These are phyloP conservation scores for Thielaviopsis musarum DNA, from an alignment of 2,329 filamentous ascomycete genomes.

Conservation along the genomic window DNA sequence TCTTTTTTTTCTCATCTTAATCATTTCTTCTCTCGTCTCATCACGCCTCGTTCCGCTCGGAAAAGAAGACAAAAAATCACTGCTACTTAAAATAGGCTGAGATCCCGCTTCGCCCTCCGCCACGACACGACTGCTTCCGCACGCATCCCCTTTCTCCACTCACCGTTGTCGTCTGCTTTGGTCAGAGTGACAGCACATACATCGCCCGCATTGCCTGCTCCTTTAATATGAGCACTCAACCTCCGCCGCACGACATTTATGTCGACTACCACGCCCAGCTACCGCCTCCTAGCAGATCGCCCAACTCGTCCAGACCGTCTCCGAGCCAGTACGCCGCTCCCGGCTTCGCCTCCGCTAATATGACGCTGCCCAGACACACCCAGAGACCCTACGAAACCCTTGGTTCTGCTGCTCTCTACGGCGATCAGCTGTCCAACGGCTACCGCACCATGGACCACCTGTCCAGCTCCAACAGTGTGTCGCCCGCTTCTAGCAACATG, in stretches of 20 bases:
- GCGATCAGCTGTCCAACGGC: constrained; percentile 44
- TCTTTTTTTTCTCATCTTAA: neutral
- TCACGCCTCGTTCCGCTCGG: neutral
- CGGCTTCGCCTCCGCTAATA: constrained; percentile 19
- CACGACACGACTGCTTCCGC: neutral
- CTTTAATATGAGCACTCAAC: constrained; percentile 27
- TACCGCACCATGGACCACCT: constrained; percentile 41
- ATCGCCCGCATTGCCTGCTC: constrained; percentile 6
- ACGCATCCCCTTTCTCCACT: neutral
- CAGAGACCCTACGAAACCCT: constrained; percentile 68
- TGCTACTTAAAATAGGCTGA: neutral
- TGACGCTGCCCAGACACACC: constrained; percentile 30
- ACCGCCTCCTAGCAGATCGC: constrained; percentile 39
- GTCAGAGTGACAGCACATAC: constrained; percentile 4
- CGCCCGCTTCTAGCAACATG: constrained; percentile 22
- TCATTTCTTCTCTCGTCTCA: neutral
- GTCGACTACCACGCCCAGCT: constrained; percentile 42
- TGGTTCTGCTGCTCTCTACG: constrained; percentile 47
- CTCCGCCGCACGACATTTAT: constrained; percentile 50
- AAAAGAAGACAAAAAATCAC: neutral
- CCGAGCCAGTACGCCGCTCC: constrained; percentile 35
- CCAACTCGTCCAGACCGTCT: constrained; percentile 50
- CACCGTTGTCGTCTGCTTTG: constrained; percentile 7
- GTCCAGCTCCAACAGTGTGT: constrained; percentile 18
- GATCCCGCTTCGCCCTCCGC: neutral